Percentiles rank a stretch among this genome's conserved stretches.
phyloP scores from a whole-genome alignment of 2,329 filamentous ascomycete species.

The Xylariaceae sp. region DNA sequence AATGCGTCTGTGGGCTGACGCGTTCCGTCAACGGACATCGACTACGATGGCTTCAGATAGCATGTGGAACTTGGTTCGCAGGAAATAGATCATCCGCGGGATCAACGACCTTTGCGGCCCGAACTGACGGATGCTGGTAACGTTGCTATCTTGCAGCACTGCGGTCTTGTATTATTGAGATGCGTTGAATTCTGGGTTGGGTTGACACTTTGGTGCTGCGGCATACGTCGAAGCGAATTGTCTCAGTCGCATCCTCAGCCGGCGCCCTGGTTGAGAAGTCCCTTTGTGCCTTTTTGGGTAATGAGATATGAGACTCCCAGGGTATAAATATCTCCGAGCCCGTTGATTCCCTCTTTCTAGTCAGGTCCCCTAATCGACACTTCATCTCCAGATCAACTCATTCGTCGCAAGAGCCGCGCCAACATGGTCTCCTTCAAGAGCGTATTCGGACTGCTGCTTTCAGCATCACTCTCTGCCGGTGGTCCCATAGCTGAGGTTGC shows the following conservation, averaged over 20 bases:
- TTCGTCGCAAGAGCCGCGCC: conserved; percentile 10
- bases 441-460: conserved; percentile 22
- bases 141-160: conserved; percentile 25
- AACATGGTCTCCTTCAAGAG: conserved; percentile 27
- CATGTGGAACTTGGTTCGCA: conserved; percentile 12
- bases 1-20: conserved; percentile 15
- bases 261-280: conserved; percentile 19
- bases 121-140: conserved; percentile 21
- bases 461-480: conserved; percentile 23
- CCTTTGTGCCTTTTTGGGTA: background rate
- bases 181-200: conserved; percentile 11
- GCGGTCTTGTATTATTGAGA: conserved; percentile 8
- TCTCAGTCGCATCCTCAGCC: conserved; percentile 14
- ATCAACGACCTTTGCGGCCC: conserved; percentile 10
- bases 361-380: conserved; percentile 3
- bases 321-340: conserved; percentile 17
- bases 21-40: conserved; percentile 12
- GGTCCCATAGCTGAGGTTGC: conserved; percentile 21
- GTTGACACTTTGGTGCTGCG: background rate
- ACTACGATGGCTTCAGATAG: conserved; percentile 14
- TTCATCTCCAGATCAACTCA: conserved; percentile 7
- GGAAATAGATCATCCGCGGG: conserved; percentile 9
- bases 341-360: conserved; percentile 6
- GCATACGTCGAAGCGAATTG: background rate
- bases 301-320: conserved; percentile 7